phyloP scores from a whole-genome alignment of 768 basidiomycete species.

The Trametes meyenii region DNA sequence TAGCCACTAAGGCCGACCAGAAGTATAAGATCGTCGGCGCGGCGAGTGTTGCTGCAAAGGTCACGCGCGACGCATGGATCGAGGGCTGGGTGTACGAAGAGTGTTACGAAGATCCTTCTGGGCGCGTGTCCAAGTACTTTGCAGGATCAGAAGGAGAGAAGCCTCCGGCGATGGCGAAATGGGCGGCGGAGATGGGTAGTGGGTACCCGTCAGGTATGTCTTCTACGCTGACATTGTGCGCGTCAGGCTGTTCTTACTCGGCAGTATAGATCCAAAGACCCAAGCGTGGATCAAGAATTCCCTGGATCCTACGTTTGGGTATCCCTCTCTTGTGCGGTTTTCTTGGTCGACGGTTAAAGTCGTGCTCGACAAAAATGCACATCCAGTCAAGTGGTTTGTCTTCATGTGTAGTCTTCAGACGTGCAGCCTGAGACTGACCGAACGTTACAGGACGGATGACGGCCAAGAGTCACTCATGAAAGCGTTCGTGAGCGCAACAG shows the following conservation, averaged over 20 bases:
- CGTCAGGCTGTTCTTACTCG: background rate
- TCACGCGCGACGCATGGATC: slow-evolving; percentile 89
- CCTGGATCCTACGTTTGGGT: slow-evolving; percentile 89
- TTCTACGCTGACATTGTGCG: background rate
- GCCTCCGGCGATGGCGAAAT: slow-evolving; percentile 26
- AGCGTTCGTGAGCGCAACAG: slow-evolving; percentile 71
- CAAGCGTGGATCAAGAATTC: slow-evolving; percentile 79
- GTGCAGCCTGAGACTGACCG: background rate
- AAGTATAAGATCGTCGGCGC: slow-evolving; percentile 97
- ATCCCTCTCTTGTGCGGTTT: slow-evolving; percentile 87
- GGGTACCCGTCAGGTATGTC: slow-evolving; percentile 87
- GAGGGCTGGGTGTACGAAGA: slow-evolving; percentile 87
- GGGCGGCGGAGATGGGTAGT: slow-evolving; percentile 58
- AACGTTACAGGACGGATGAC: slow-evolving; percentile 73
- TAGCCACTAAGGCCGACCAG: slow-evolving; percentile 92
- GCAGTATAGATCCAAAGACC: slow-evolving; percentile 80
- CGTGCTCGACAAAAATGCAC: slow-evolving; percentile 77
- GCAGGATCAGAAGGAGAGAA: slow-evolving; percentile 2
- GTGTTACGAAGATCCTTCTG: slow-evolving; percentile 1
- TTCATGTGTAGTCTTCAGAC: background rate
- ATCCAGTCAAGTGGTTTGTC: slow-evolving; percentile 77
- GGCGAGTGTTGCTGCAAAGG: slow-evolving; percentile 97
- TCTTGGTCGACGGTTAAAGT: slow-evolving; percentile 95
- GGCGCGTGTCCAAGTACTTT: slow-evolving; percentile 32
- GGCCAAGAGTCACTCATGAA: slow-evolving; percentile 74